Percentiles rank a stretch among this genome's conserved stretches.
Conservation (phyloP, 2,329 filamentous ascomycete genomes). For the Akanthomyces muscarius region DNA sequence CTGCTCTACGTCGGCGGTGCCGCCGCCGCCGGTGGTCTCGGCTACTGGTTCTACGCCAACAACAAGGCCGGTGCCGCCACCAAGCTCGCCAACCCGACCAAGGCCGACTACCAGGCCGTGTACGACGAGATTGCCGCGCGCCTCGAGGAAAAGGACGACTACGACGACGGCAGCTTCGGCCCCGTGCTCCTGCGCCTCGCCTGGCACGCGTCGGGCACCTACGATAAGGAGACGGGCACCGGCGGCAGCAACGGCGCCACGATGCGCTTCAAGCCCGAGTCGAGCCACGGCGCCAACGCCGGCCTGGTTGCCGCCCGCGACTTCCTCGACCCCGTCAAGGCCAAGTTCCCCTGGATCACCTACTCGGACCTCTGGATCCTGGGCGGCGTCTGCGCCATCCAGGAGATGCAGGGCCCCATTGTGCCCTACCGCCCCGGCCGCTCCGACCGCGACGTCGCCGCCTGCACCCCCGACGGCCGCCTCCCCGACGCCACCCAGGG, state of each 20-base stretch:
- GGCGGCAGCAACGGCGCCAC: constrained; percentile 95
- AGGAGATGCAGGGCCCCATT: constrained; percentile 88
- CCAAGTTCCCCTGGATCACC: constrained; percentile 87
- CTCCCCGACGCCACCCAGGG: constrained; percentile 75
- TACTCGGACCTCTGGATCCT: constrained; percentile 98
- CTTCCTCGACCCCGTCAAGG: constrained; percentile 89
- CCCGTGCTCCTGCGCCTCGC: constrained; percentile 86
- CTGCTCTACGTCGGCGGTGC: constrained; percentile 57
- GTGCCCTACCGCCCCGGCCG: constrained; percentile 90
- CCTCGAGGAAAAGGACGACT: constrained; percentile 86
- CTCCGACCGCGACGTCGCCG: constrained; percentile 69
- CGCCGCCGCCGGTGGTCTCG: constrained; percentile 58
- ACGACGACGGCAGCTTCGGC: constrained; percentile 94
- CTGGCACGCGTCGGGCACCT: constrained; percentile 93
- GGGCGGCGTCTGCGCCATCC: constrained; percentile 76
- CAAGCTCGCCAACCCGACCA: constrained; percentile 66
- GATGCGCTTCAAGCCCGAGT: constrained; percentile 91
- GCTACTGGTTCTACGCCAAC: constrained; percentile 62
- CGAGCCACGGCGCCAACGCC: constrained; percentile 88
- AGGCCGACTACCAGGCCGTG: constrained; percentile 91
- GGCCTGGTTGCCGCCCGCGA: constrained; percentile 81
- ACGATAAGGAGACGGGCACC: constrained; percentile 79
- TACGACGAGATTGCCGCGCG: constrained; percentile 80
- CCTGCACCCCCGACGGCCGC: constrained; percentile 92
- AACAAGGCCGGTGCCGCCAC: constrained; percentile 44